Percentiles rank a stretch among this genome's conserved stretches.
phyloP scores from a whole-genome alignment of 2,329 filamentous ascomycete species.

The Penicillium sp. region DNA sequence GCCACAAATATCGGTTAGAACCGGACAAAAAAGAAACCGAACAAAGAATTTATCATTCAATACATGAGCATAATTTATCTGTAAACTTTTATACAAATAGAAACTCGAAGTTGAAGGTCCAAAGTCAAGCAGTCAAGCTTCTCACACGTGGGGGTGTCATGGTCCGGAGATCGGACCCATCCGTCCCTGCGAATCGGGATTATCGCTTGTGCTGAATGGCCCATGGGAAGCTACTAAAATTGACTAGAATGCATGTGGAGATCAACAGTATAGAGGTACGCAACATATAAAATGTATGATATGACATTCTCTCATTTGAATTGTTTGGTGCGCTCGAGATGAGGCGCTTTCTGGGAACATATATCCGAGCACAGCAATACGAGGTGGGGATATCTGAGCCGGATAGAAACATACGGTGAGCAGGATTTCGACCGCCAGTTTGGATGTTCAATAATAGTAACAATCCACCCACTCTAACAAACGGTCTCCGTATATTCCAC shows the following conservation, averaged over 20 bases:
- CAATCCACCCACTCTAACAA: neutral
- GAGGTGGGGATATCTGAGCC: neutral
- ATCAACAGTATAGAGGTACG: neutral
- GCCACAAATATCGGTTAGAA: neutral
- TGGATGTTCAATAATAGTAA: conserved; percentile 1
- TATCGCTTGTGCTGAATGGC: conserved; percentile 11
- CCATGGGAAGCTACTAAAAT: conserved; percentile 4
- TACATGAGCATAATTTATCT: neutral
- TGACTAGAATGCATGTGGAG: conserved; percentile 9
- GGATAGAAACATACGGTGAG: conserved; percentile 2
- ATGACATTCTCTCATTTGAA: neutral
- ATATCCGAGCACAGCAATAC: neutral
- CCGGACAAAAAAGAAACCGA: neutral
- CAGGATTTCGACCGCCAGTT: conserved; percentile 4
- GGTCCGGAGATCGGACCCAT: conserved; percentile 22
- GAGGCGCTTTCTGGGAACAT: neutral
- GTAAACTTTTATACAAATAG: neutral
- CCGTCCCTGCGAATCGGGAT: conserved; percentile 2
- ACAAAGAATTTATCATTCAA: neutral
- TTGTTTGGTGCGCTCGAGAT: neutral
- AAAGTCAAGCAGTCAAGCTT: conserved; percentile 25
- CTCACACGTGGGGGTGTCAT: conserved; percentile 28
- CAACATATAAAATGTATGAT: neutral
- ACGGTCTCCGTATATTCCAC: neutral
- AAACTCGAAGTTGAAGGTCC: neutral